Evolutionary conservation across 305 asterid species (phyloP), one percentile per base, ranked within the genome.

Genomic region (Fraxinus greggii): DNA sequence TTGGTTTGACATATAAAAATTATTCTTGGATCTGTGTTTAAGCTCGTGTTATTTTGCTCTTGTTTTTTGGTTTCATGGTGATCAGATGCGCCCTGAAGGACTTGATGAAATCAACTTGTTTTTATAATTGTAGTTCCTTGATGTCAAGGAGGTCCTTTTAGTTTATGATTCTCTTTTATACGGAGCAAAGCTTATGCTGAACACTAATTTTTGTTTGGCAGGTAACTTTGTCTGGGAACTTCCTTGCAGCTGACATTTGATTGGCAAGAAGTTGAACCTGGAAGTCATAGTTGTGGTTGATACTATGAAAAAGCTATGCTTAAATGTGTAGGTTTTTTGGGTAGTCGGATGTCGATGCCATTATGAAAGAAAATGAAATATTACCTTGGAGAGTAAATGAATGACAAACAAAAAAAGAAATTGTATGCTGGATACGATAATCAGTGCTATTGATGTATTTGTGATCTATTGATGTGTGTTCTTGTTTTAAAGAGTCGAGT

Each of bases 181-280:
- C 48, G 36, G 40, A 42, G 32, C 4, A 54, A 32, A 21, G 9
- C 0, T 59, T 77, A 61, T 54, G 15, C 80, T 78, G 78, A 82
- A 26, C 45, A 26, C 72, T 51, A 24, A 48, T 63, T 77, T 79
- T 82, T 24, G 51, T 73, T 86, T 81, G 84, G 85, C 91, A 93
- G 98, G 95, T 93, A 28, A 36, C 97, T 21, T 80, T 93, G 45
- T 84, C 94, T 2, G 92, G 84, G 12, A 90, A 91, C 83, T 95
- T 94, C 82, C 95, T 94, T 32, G 92, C 92, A 3, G 92, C 95
- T 15, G 98, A 94, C 87, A 80, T 90, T 32, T 94, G 85, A 89
- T 77, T 17, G 51, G 59, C 80, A 29, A 72, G 76, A 82, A 78
- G 83, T 72, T 42, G 79, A 75, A 69, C 78, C 9, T 2, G 21